These are phyloP conservation scores for Paramecium primaurelia DNA, from an alignment of 73 alveolate genomes.

Conservation along the genomic window DNA sequence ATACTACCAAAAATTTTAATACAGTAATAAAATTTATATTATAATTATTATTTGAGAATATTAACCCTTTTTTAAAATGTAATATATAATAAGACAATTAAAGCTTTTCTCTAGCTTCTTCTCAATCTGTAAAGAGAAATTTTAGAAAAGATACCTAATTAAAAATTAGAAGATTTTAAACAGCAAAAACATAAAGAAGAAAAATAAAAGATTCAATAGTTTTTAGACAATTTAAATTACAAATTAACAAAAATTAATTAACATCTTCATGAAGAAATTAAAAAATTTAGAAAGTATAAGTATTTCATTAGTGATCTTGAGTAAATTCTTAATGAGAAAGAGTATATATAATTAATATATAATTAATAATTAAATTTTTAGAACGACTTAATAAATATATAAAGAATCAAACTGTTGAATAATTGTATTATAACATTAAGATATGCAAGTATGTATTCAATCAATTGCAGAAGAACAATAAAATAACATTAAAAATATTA, in stretches of 20 bases:
- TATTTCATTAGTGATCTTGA: background rate
- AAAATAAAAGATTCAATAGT: background rate
- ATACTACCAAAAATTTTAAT: too few relatives aligned
- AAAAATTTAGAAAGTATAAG: background rate
- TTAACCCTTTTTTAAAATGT: background rate
- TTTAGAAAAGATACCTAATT: background rate
- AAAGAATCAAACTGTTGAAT: conserved; percentile 20
- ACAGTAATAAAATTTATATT: too few relatives aligned
- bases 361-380: background rate
- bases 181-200: background rate
- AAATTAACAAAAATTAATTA: background rate
- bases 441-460: background rate
- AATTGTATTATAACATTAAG: background rate
- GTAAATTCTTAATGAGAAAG: background rate
- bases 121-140: background rate
- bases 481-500: background rate
- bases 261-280: background rate
- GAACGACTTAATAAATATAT: background rate
- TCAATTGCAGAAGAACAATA: background rate
- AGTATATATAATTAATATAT: background rate
- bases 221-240: background rate
- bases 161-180: background rate
- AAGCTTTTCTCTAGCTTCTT: background rate
- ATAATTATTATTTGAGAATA: too few relatives aligned
- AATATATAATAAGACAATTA: background rate